Evolutionary conservation across 1,284 basidiomycete species (phyloP).

Genomic region (Heterobasidion annosum): DNA sequence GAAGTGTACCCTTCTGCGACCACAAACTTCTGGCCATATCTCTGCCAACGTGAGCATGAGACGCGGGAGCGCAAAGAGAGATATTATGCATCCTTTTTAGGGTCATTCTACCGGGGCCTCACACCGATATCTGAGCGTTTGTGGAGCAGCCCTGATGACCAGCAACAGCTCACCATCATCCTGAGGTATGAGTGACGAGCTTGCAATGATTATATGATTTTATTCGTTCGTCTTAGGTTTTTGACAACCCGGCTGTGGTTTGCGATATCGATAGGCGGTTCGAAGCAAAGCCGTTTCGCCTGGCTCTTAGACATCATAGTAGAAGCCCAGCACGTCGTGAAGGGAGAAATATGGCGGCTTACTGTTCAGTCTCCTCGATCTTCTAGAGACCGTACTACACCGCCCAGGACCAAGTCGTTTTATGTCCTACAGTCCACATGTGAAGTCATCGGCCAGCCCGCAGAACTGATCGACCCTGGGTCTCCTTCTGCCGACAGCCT

Average conservation of each 20-base stretch:
- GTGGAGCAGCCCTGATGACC: slow-evolving; percentile 52
- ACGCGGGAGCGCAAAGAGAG: slow-evolving; percentile 20
- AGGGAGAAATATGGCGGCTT: slow-evolving; percentile 51
- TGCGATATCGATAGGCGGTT: slow-evolving; percentile 37
- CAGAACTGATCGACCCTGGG: not conserved
- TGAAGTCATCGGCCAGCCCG: slow-evolving; percentile 48
- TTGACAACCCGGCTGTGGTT: slow-evolving; percentile 56
- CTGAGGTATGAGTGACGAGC: slow-evolving; percentile 34
- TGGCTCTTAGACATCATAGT: slow-evolving; percentile 29
- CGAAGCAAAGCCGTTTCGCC: slow-evolving; percentile 15
- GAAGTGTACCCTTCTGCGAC: slow-evolving; percentile 25
- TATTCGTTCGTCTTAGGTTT: slow-evolving; percentile 34
- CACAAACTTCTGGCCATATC: slow-evolving; percentile 65
- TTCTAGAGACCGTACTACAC: no score
- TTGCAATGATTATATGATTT: not conserved
- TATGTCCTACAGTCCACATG: slow-evolving; percentile 61
- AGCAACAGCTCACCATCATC: slow-evolving; percentile 44
- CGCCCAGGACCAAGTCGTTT: slow-evolving; percentile 18
- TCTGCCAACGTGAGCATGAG: slow-evolving; percentile 40
- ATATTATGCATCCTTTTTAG: slow-evolving; percentile 44
- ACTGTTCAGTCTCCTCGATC: slow-evolving; percentile 15
- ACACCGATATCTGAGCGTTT: slow-evolving; percentile 33
- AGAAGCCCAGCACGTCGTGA: slow-evolving; percentile 41
- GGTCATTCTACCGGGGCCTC: slow-evolving; percentile 20
- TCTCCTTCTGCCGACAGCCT: not conserved